phyloP scores from a whole-genome alignment of 1,284 basidiomycete species.

The Ustilago esculenta region DNA sequence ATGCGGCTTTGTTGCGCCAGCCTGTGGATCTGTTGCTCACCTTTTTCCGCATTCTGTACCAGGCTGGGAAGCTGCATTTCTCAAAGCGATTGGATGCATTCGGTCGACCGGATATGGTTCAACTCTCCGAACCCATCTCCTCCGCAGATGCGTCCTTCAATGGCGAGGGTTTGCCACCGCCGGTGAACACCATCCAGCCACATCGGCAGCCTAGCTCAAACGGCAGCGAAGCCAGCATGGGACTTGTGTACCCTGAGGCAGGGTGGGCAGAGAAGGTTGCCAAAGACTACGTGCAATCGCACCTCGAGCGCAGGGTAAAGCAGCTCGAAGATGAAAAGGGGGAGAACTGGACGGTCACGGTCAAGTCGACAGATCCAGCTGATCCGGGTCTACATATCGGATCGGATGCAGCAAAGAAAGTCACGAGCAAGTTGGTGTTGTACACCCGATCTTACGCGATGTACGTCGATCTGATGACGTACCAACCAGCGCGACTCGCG shows the following conservation, averaged over 20 bases:
- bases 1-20: conserved; percentile 69
- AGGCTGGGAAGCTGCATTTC: conserved; percentile 78
- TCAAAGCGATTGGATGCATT: conserved; percentile 74
- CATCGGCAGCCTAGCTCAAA: conserved; percentile 13
- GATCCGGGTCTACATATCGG: conserved; percentile 9
- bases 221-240: not conserved
- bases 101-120: conserved; percentile 73
- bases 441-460: conserved; percentile 72
- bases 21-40: conserved; percentile 75
- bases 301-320: conserved; percentile 6
- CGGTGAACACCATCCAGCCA: conserved; percentile 41
- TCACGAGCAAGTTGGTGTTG: conserved; percentile 44
- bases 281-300: conserved; percentile 10
- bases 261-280: conserved; percentile 19
- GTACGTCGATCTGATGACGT: conserved; percentile 72
- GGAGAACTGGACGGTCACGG: conserved; percentile 9
- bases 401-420: not conserved
- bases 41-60: conserved; percentile 74
- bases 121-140: conserved; percentile 4
- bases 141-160: not conserved
- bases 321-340: conserved; percentile 8
- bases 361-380: conserved; percentile 29
- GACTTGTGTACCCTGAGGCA: conserved; percentile 28
- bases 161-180: conserved; percentile 36
- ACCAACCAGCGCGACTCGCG: conserved; percentile 70